Evolutionary conservation across 306 rosid species (phyloP), one percentile per base, ranked within the genome.

Genomic region (Gastrolobium villosum): DNA sequence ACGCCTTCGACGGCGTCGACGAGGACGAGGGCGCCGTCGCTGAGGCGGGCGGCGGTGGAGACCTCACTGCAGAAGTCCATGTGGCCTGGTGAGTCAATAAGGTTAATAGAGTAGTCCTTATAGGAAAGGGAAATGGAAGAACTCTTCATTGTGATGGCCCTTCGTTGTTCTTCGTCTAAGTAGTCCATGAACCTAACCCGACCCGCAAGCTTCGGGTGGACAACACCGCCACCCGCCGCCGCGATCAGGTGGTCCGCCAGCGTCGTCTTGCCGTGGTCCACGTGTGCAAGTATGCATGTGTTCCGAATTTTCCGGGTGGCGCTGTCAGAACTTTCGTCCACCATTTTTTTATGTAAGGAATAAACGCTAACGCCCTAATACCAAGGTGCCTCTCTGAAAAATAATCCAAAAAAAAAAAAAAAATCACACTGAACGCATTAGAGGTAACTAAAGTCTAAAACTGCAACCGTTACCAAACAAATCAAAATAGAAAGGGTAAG

Each of bases 1-100:
- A 94, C 97, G 14, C 98, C 98, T 45, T 92, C 97, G 6, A 94
- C 98, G 14, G 92, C 93, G 70, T 94, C 98, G 10, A 94, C 98
- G 36, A 94, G 81, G 49, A 94, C 72, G 63, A 94, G 83, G 0
- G 97, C 98, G 30, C 96, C 98, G 60, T 94, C 97, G 70, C 93
- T 90, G 30, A 92, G 72, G 4, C 98, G 85, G 0, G 97, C 98
- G 40, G 98, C 97, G 10, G 97, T 92, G 55, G 98, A 94, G 14
- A 94, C 98, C 75, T 94, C 97, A 72, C 96, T 80, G 80, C 96
- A 94, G 73, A 94, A 94, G 74, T 94, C 98, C 80, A 92, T 90
- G 63, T 94, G 98, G 2, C 98, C 98, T 0, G 97, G 98, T 9
- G 98, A 92, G 70, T 94, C 98, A 35, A 92, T 94, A 40, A 92